These are phyloP conservation scores for Achaetomiella virescens DNA, from an alignment of 495 filamentous ascomycete species.

Conservation along the genomic window DNA sequence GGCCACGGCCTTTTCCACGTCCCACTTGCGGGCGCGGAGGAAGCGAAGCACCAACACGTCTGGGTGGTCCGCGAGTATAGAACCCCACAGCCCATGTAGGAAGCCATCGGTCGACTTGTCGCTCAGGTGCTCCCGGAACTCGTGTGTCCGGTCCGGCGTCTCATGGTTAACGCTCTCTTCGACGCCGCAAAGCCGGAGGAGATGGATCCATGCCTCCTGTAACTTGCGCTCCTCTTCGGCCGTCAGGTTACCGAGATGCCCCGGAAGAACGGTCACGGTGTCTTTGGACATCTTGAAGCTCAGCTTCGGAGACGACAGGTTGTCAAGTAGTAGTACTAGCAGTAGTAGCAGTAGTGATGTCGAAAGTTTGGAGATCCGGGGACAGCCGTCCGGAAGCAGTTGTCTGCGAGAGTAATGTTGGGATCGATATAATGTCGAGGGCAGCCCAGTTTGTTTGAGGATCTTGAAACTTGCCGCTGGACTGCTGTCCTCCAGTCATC, in stretches of 20 bases:
- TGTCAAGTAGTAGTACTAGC: too few relatives aligned
- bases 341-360: too few relatives aligned
- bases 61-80: slow-evolving; percentile 7
- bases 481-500: too few relatives aligned
- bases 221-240: slow-evolving; percentile 15
- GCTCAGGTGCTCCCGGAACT: not conserved
- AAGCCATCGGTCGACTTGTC: slow-evolving; percentile 1
- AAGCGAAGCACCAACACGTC: slow-evolving; percentile 6
- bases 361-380: too few relatives aligned
- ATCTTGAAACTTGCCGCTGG: too few relatives aligned
- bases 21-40: slow-evolving; percentile 7
- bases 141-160: not conserved
- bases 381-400: too few relatives aligned
- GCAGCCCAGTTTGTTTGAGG: not conserved
- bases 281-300: not conserved
- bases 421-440: not conserved
- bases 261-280: not conserved
- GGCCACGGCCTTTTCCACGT: slow-evolving; percentile 3
- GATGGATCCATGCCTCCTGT: slow-evolving; percentile 20
- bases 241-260: slow-evolving; percentile 14
- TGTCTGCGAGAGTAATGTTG: not conserved
- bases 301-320: too few relatives aligned
- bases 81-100: slow-evolving; percentile 7
- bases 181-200: slow-evolving; percentile 21
- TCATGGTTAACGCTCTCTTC: not conserved